These are phyloP conservation scores for Austroboletus eburneus DNA, from an alignment of 768 basidiomycete species.

Conservation along the genomic window DNA sequence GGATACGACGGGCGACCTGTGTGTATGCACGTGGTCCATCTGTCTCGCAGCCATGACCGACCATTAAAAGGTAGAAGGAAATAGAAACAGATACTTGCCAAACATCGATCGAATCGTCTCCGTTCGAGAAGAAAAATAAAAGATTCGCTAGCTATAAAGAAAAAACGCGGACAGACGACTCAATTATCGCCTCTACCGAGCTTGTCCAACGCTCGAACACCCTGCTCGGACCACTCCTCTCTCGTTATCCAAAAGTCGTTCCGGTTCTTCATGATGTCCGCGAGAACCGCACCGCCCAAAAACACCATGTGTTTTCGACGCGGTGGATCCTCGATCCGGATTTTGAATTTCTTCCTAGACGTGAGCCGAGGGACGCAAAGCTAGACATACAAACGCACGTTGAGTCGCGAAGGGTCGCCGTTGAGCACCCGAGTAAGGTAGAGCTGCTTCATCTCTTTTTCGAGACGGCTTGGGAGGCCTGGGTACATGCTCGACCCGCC, in stretches of 20 bases:
- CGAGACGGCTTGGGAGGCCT: slow-evolving; percentile 91
- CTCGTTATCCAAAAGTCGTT: slow-evolving; percentile 94
- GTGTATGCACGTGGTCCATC: too few species aligned
- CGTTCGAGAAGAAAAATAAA: too few species aligned
- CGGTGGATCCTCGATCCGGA: slow-evolving; percentile 96
- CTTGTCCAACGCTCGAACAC: slow-evolving; percentile 76
- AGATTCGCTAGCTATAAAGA: too few species aligned
- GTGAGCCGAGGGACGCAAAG: neutral
- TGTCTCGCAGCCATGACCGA: too few species aligned
- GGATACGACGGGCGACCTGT: too few species aligned
- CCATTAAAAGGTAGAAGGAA: too few species aligned
- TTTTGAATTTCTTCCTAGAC: slow-evolving; percentile 99
- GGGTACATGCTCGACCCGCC: slow-evolving; percentile 99
- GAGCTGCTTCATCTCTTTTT: slow-evolving; percentile 99
- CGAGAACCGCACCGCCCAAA: slow-evolving; percentile 96
- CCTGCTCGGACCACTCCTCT: slow-evolving; percentile 95
- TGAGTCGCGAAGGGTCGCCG: slow-evolving; percentile 78
- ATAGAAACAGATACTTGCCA: too few species aligned
- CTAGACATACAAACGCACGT: too few species aligned
- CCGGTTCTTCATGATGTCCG: slow-evolving; percentile 96
- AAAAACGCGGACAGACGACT: too few species aligned
- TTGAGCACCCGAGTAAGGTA: slow-evolving; percentile 87
- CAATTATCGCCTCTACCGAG: slow-evolving; percentile 64
- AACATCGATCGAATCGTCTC: too few species aligned
- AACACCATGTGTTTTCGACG: slow-evolving; percentile 99